Evolutionary conservation across 2,329 filamentous ascomycete genomes (phyloP).

Genomic region (Arthroderma uncinatum): DNA sequence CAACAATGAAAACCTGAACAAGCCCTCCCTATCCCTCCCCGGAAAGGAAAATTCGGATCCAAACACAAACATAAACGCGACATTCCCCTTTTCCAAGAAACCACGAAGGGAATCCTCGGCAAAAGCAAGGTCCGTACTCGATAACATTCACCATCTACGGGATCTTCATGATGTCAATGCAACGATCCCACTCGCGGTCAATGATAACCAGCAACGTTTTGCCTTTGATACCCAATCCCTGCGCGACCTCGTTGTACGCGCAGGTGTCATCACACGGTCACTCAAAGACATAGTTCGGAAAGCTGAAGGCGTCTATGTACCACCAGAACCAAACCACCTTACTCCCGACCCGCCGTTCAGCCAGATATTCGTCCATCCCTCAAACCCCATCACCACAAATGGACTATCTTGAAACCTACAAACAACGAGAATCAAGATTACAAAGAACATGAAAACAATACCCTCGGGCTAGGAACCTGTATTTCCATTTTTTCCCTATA

Average conservation of each 20-base stretch:
- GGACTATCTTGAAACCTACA: background rate
- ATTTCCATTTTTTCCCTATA: background rate
- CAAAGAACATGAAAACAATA: background rate
- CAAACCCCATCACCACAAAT: background rate
- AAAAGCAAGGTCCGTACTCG: constrained; percentile 12
- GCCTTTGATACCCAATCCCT: constrained; percentile 56
- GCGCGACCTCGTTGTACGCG: constrained; percentile 47
- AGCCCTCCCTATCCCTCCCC: background rate
- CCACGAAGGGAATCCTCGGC: constrained; percentile 13
- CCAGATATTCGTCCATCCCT: constrained; percentile 37
- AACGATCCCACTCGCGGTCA: background rate
- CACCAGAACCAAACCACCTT: constrained; percentile 19
- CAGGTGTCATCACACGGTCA: constrained; percentile 39
- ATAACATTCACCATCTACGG: constrained; percentile 10
- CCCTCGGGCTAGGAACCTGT: background rate
- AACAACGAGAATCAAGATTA: background rate
- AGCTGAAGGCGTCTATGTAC: constrained; percentile 35
- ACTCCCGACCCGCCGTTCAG: constrained; percentile 37
- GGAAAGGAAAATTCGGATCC: background rate
- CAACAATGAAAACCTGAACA: background rate
- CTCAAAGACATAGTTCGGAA: constrained; percentile 41
- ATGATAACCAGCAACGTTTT: constrained; percentile 39
- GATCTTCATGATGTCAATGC: constrained; percentile 3
- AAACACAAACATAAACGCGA: background rate
- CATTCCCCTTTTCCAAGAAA: constrained; percentile 7